phyloP scores from a whole-genome alignment of 352 stramenopile genomes.

The Blastocystis sp. region DNA sequence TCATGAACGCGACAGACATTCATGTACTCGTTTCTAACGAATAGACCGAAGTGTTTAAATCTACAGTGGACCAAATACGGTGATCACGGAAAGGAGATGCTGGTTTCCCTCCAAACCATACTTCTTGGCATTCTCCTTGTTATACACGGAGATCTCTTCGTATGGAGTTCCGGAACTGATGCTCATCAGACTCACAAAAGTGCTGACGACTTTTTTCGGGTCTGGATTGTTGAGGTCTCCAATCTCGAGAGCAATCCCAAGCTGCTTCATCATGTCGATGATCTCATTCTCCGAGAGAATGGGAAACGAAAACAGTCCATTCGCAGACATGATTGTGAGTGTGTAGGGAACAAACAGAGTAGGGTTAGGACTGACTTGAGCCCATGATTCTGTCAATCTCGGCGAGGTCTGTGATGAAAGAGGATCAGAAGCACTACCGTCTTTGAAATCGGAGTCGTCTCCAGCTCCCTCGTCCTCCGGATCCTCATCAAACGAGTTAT shows the following conservation, averaged over 20 bases:
- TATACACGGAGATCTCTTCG: conserved; percentile 12
- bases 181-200: conserved; percentile 22
- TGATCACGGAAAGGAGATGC: background rate
- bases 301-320: conserved; percentile 29
- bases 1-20: conserved; percentile 14
- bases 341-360: background rate
- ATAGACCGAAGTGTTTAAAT: background rate
- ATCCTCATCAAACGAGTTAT: background rate
- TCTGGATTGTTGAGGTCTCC: conserved; percentile 13
- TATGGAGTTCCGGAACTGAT: conserved; percentile 10
- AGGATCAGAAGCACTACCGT: background rate
- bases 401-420: background rate
- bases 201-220: background rate
- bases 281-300: conserved; percentile 43
- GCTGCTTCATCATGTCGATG: conserved; percentile 30
- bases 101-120: conserved; percentile 4
- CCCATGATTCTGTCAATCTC: background rate
- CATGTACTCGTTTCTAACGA: conserved; percentile 29
- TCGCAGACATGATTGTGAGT: background rate
- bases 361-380: background rate
- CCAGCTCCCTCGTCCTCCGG: background rate
- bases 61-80: conserved; percentile 11
- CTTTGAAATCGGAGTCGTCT: background rate
- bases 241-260: conserved; percentile 32
- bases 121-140: conserved; percentile 49